Conservation (phyloP, 495 filamentous ascomycete species). For the Lasiosphaeris hirsuta region DNA sequence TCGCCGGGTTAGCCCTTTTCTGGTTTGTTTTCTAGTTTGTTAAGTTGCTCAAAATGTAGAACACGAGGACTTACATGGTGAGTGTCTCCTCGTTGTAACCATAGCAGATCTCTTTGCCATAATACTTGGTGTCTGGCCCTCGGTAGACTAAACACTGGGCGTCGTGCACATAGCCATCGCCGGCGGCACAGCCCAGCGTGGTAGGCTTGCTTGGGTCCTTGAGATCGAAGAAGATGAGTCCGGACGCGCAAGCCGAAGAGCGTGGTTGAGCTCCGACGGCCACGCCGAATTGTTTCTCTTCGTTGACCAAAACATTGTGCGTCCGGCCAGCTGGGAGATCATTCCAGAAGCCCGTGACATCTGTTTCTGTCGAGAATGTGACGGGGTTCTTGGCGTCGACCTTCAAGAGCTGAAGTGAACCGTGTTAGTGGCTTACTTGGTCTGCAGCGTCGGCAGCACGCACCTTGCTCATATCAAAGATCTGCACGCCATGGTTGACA, state of each 20-base stretch:
- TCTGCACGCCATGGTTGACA: constrained; percentile 44
- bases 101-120: constrained; percentile 54
- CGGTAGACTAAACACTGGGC: constrained; percentile 55
- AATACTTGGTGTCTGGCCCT: constrained; percentile 49
- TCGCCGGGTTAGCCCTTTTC: neutral
- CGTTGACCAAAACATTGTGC: constrained; percentile 50
- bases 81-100: constrained; percentile 49
- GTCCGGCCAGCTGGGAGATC: constrained; percentile 38
- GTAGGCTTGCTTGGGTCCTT: constrained; percentile 46
- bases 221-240: constrained; percentile 51
- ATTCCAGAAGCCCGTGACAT: constrained; percentile 36
- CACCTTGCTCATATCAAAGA: constrained; percentile 49
- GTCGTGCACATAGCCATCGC: constrained; percentile 56
- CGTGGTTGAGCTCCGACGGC: constrained; percentile 46
- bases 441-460: neutral
- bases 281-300: constrained; percentile 40
- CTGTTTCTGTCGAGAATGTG: constrained; percentile 30
- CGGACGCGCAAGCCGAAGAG: constrained; percentile 32
- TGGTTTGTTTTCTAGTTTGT: neutral
- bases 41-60: no score
- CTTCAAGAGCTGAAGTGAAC: constrained; percentile 16
- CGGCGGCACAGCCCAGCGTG: constrained; percentile 41
- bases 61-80: constrained; percentile 29
- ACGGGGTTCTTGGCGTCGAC: constrained; percentile 23
- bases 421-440: neutral